Base-by-base conservation (phyloP, 2,329 filamentous ascomycete species). In the Neonectria faginata region DNA sequence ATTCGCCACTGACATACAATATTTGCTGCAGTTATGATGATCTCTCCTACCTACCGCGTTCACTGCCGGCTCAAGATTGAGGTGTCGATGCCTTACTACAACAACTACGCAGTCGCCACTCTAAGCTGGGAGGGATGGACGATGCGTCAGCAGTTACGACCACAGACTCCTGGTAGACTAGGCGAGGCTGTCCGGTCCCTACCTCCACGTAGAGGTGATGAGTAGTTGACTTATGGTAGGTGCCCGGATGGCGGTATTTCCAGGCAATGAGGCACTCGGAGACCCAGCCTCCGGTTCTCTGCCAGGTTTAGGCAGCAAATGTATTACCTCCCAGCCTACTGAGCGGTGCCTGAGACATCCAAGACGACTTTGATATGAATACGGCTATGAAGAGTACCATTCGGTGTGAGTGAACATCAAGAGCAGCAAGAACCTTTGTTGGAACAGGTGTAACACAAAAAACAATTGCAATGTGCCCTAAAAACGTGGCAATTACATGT, bases 61-160 rank as follows among this genome's bases (percentile, higher is more conserved):
- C 31, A 45, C 36, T 45, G 7, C 50, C 27, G 42, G 45, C 51
- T 53, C 61, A 59, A 54, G 33, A 27, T 51, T 54, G 36, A 11
- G 44, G 45, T 56, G 42, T 44, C 36, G 25, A 18, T 31, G 11
- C n/a, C 55, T 18, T 47, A 39, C 36, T 8, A 3, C 6, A n/a
- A n/a, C 2, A 16, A 42, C 36, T 42, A 44, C 39, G 25, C 36
- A 54, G 27, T 22, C 31, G 48, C 53, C 50, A 52, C 54, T 20
- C 11, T 29, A 41, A 8, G 16, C 12, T 20, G 51, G n/a, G 44
- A 56, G 27, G 56, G 56, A 44, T 64, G 61, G 41, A 31, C 11
- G 12, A 56, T 60, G 56, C 61, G 56, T 64, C 56, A 64, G 51
- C 61, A 42, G 18, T 55, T 64, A 55, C 61, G 56, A 59, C 50